Percentiles rank a stretch among this genome's conserved stretches.
Evolutionary conservation across 1,139 yeast genomes (phyloP).

Genomic region (Geotrichum carabidarum): DNA sequence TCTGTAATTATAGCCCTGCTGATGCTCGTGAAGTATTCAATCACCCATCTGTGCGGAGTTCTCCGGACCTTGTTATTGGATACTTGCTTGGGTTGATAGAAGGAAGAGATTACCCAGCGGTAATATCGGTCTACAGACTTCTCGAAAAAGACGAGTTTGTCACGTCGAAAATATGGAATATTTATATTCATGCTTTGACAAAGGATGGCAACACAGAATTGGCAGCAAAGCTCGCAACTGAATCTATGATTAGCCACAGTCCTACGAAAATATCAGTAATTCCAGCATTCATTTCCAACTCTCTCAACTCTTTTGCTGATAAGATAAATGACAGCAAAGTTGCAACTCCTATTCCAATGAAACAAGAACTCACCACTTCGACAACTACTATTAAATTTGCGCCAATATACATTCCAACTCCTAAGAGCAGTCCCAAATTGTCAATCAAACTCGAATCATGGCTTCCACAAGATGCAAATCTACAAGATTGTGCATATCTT

Average conservation of each 20-base stretch:
- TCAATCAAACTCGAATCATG: not conserved
- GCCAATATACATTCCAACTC: slow-evolving; percentile 5
- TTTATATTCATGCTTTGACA: slow-evolving; percentile 6
- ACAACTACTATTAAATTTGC: not conserved
- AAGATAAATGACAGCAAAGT: not conserved
- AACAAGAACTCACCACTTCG: not conserved
- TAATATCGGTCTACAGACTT: not conserved
- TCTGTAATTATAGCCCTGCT: slow-evolving; percentile 9
- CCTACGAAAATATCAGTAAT: not conserved
- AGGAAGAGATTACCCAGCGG: slow-evolving; percentile 7
- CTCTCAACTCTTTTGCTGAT: not conserved
- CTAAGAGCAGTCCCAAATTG: not conserved
- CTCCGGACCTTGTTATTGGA: slow-evolving; percentile 5
- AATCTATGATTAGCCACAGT: slow-evolving; percentile 2
- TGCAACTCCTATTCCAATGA: not conserved
- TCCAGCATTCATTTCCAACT: slow-evolving; percentile 1
- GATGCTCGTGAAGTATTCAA: slow-evolving; percentile 7
- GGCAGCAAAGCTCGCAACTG: slow-evolving; percentile 10
- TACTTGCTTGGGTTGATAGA: slow-evolving; percentile 9
- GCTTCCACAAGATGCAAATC: not conserved
- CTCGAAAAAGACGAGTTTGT: not conserved
- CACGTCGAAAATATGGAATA: slow-evolving; percentile 6
- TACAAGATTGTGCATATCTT: slow-evolving; percentile 1
- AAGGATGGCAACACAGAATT: slow-evolving; percentile 1
- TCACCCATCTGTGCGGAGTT: slow-evolving; percentile 1